Evolutionary conservation across 2,329 filamentous ascomycete species (phyloP), one percentile per base, ranked within the genome.

Genomic region (Diaporthe batatas): DNA sequence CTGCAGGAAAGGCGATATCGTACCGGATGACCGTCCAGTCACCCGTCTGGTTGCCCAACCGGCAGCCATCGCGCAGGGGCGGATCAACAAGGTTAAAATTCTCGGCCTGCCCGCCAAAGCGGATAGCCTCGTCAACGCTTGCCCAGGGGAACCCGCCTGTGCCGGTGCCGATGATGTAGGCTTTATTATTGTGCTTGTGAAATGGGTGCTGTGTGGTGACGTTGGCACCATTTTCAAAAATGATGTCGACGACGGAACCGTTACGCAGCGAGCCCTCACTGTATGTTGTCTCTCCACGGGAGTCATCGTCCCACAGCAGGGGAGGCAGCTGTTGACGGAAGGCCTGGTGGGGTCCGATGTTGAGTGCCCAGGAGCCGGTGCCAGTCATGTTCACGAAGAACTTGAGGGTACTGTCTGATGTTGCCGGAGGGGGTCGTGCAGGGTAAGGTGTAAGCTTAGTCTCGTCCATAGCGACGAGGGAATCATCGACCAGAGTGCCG

Each of bases 101-200:
- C 81, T 85, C 36, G 81, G 83, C 71, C 84, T 84, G 81, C 82
- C 84, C 67, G 81, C 86, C 73, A 73, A 85, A 42, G 77, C 86
- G 42, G 82, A 84, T 78, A 83, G 82, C 71, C 75, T 87, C 69
- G 83, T 80, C 73, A 76, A 79, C 76, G 29, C 74, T 71, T 7
- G 58, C 49, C 76, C 76, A 79, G 39, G 70, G 74, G 65, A 78
- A 79, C n/a, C 75, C 76, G 7, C 77, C 77, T 10, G 68, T 72
- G n/a, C 77, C 77, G 25, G 70, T 76, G 21, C 76, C 77, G 68
- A 79, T 77, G 54, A 78, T 76, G 55, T 72, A 79, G 21, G 75
- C 75, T 57, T 79, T 79, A 67, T 78, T 74, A 55, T 78, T 79
- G 72, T 79, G 77, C 74, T 79, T 79, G 75, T 78, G 77, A 68